phyloP scores from a whole-genome alignment of 169 alveolate species.

The Amoebophrya sp. region DNA sequence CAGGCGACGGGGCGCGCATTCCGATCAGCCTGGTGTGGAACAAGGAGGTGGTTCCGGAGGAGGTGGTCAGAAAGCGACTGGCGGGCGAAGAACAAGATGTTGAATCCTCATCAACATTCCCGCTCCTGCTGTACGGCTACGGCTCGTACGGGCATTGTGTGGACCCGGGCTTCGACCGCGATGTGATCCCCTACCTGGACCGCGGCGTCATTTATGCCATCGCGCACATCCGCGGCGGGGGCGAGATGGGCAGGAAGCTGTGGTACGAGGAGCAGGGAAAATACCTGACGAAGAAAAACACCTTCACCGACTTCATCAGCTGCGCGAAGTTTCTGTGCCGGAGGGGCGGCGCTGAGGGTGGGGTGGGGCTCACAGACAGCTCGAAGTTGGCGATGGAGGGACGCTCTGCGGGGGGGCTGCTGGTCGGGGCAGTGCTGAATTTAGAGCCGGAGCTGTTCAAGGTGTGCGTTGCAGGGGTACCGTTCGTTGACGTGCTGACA shows the following conservation, averaged over 20 bases:
- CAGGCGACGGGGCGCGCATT: not conserved
- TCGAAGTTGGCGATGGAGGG: not conserved
- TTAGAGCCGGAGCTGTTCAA: slow-evolving; percentile 19
- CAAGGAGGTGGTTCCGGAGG: not conserved
- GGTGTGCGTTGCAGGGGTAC: slow-evolving; percentile 18
- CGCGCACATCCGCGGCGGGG: slow-evolving; percentile 29
- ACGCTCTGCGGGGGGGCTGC: slow-evolving; percentile 21
- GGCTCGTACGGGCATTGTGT: not conserved
- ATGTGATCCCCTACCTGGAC: slow-evolving; percentile 3
- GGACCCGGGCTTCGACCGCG: not conserved
- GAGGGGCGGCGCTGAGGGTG: not conserved
- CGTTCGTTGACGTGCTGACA: slow-evolving; percentile 12
- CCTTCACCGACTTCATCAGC: slow-evolving; percentile 20
- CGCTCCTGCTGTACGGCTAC: not conserved
- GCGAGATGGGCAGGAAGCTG: not conserved
- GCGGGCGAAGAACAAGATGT: too few relatives aligned
- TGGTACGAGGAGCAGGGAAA: slow-evolving; percentile 29
- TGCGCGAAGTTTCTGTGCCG: not conserved
- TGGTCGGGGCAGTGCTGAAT: slow-evolving; percentile 18
- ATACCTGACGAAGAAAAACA: slow-evolving; percentile 15
- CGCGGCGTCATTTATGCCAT: slow-evolving; percentile 24
- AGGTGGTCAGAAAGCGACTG: not conserved
- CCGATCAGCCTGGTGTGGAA: not conserved
- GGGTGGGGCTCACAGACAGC: slow-evolving; percentile 12
- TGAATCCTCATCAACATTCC: too few relatives aligned